phyloP scores from a whole-genome alignment of 768 basidiomycete species.

The Phaffia australis region DNA sequence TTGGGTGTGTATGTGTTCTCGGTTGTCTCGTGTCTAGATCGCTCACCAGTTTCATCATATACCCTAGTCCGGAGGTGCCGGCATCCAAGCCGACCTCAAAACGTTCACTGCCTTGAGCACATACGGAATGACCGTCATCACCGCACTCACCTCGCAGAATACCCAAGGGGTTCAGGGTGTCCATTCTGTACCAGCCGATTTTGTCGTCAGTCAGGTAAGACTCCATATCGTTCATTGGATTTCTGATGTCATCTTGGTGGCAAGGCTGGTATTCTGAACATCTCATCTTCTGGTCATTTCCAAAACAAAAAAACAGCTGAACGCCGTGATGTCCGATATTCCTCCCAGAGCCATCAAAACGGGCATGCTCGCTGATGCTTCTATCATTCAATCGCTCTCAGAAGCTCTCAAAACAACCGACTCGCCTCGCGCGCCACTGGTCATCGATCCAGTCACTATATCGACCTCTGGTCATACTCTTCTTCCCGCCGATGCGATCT shows the following conservation, averaged over 20 bases:
- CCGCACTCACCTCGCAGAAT: slow-evolving; percentile 82
- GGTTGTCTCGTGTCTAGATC: too few species aligned
- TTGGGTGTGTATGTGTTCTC: too few species aligned
- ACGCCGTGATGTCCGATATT: slow-evolving; percentile 60
- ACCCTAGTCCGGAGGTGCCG: too few species aligned
- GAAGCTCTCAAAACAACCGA: slow-evolving; percentile 41
- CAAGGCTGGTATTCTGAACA: not conserved
- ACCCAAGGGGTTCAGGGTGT: slow-evolving; percentile 70
- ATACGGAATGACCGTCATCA: slow-evolving; percentile 71
- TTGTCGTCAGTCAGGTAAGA: slow-evolving; percentile 61
- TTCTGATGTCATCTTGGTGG: not conserved
- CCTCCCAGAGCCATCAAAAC: slow-evolving; percentile 67
- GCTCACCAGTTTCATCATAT: too few species aligned
- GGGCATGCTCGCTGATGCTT: slow-evolving; percentile 69
- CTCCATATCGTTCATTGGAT: slow-evolving; percentile 24
- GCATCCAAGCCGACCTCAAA: slow-evolving; percentile 65
- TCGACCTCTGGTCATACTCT: slow-evolving; percentile 79
- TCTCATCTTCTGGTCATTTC: slow-evolving; percentile 8
- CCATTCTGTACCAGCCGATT: slow-evolving; percentile 54
- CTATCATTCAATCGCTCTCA: slow-evolving; percentile 48
- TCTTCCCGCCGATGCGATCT: slow-evolving; percentile 55
- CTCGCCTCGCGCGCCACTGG: slow-evolving; percentile 42
- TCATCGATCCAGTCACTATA: slow-evolving; percentile 84
- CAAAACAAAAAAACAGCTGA: slow-evolving; percentile 44
- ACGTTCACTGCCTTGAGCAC: slow-evolving; percentile 67